Base-by-base conservation (phyloP, 768 basidiomycete species). In the Psilocybe cyanescens region DNA sequence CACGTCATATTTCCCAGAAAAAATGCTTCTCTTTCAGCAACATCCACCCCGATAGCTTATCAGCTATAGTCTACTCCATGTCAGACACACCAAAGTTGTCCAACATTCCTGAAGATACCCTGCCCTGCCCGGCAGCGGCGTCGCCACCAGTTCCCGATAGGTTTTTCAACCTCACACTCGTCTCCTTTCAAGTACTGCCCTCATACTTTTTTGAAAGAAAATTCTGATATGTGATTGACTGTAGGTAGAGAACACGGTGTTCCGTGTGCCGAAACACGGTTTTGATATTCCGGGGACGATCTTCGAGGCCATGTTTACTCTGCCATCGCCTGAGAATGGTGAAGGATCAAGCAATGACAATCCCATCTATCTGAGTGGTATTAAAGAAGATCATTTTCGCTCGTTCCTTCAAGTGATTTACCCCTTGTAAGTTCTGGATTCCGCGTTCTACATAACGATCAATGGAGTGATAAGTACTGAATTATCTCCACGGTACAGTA, bases 191-290 rank as follows among this genome's bases (percentile, higher is more conserved):
- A 30, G 60, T 61, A 55, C n/a, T n/a, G 41, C 8, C 37, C 31
- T 24, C 53, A 12, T n/a, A 8, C n/a, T n/a, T n/a, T n/a, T 46
- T 45, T 29, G 24, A n/a, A 1, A 1, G 35, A n/a, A 35, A 2
- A 24, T 17, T 46, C 52, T 39, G 19, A 33, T 35, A 31, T 41
- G 2, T 8, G 9, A 8, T 31, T 8, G 17, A n/a, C 30, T 12
- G 41, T 11, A 63, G 63, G 63, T 64, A 8, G 58, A 44, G 49
- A 52, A 64, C 12, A 46, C 49, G 7, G n/a, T 64, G 7, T 64
- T 64, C 37, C 39, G 33, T 12, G 59, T 64, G 1, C 41, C 45
- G 0, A 60, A 49, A 35, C 33, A 45, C 17, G 55, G 33, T 1
- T 57, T 64, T 9, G 44, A 28, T 31, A 55, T 52, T 6, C 46